phyloP scores from a whole-genome alignment of 306 rosid genomes.

The Gastrolobium villosum region DNA sequence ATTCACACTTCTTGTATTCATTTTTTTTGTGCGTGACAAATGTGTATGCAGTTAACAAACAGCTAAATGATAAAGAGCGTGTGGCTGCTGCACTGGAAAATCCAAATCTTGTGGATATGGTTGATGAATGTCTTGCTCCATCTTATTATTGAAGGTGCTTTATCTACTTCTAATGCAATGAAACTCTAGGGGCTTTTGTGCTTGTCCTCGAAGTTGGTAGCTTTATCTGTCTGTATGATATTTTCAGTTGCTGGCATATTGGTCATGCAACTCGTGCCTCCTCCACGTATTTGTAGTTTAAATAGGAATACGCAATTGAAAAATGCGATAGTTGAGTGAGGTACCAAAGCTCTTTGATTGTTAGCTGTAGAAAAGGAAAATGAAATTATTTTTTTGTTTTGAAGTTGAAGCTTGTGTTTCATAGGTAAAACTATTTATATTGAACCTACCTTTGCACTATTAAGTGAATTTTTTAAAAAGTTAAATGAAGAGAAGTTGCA shows the following conservation, averaged over 20 bases:
- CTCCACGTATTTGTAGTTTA: neutral
- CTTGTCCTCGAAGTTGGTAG: constrained; percentile 5
- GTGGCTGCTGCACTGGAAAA: constrained; percentile 96
- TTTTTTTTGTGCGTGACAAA: constrained; percentile 1
- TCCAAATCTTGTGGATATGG: constrained; percentile 84
- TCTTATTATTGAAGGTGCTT: constrained; percentile 58
- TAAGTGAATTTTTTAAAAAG: no score
- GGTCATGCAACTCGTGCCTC: constrained; percentile 38
- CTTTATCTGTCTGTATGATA: constrained; percentile 22
- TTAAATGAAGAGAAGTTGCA: no score
- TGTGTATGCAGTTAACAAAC: constrained; percentile 82
- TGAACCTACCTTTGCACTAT: no score
- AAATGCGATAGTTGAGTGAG: constrained; percentile 27
- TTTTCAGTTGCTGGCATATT: constrained; percentile 23
- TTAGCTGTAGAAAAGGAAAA: constrained; percentile 17
- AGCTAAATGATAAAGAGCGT: constrained; percentile 93
- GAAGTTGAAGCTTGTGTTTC: constrained; percentile 35
- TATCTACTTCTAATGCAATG: constrained; percentile 26
- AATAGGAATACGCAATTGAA: constrained; percentile 31
- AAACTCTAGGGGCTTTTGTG: constrained; percentile 28
- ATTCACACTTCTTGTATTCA: neutral
- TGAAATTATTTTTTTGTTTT: constrained; percentile 4
- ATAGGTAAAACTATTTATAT: no score
- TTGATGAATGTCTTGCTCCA: constrained; percentile 95
- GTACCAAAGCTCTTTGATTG: constrained; percentile 21